phyloP scores from a whole-genome alignment of 352 stramenopile species.

The Pythium volutum region DNA sequence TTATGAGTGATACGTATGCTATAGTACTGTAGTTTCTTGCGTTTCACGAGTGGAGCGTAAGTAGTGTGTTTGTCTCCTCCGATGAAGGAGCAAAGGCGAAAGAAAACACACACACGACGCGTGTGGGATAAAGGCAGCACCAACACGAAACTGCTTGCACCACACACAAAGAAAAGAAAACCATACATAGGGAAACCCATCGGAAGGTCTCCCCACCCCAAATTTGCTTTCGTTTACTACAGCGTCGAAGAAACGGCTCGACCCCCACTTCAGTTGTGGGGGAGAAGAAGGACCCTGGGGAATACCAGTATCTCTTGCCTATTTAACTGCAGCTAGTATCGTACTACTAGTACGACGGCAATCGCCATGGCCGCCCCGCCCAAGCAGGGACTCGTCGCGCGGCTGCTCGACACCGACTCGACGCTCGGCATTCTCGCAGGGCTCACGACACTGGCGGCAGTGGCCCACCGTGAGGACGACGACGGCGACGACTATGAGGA shows the following conservation, averaged over 20 bases:
- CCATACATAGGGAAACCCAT: background rate
- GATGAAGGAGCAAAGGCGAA: background rate
- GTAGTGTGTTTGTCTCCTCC: background rate
- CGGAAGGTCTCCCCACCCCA: slow-evolving; percentile 3
- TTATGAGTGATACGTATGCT: background rate
- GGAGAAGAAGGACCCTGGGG: background rate
- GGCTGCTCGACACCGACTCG: slow-evolving; percentile 39
- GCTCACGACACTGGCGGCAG: slow-evolving; percentile 31
- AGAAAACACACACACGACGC: background rate
- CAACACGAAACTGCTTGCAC: too few relatives aligned
- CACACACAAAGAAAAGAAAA: background rate
- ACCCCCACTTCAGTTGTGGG: background rate
- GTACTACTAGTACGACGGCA: background rate
- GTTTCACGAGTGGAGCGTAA: background rate
- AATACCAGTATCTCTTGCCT: too few relatives aligned
- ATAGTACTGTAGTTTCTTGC: background rate
- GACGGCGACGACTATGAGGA: slow-evolving; percentile 6
- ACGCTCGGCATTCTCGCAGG: slow-evolving; percentile 56
- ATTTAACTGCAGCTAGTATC: background rate
- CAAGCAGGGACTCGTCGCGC: slow-evolving; percentile 25
- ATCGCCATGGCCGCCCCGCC: background rate
- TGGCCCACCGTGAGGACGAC: background rate
- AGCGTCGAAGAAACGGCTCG: slow-evolving; percentile 1
- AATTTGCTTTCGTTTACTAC: background rate
- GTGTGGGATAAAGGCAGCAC: too few relatives aligned